phyloP scores from a whole-genome alignment of 805 yeast genomes.

The Lachancea sp. region DNA sequence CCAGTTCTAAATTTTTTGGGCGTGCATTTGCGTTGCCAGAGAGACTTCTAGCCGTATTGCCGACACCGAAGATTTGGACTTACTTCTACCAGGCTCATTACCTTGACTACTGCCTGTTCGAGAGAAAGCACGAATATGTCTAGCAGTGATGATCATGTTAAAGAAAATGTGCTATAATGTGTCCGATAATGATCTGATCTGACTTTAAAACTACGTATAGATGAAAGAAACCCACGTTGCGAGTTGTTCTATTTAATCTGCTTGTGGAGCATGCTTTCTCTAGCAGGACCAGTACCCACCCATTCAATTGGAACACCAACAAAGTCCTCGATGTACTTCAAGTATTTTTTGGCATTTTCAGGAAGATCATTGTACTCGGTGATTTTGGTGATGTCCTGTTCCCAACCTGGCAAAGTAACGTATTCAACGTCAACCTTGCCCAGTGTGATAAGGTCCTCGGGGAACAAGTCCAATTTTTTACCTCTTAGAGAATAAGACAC shows the following conservation, averaged over 20 bases:
- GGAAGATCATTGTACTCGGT: constrained; percentile 75
- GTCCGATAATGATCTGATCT: background rate
- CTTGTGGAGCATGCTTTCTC: constrained; percentile 83
- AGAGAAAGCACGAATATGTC: constrained; percentile 14
- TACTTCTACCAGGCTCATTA: constrained; percentile 35
- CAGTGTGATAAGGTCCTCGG: constrained; percentile 78
- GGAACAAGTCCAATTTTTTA: constrained; percentile 69
- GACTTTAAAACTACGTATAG: background rate
- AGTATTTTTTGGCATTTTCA: constrained; percentile 75
- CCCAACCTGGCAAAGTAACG: constrained; percentile 92
- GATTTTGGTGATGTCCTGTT: constrained; percentile 68
- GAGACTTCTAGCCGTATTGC: constrained; percentile 25
- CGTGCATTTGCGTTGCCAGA: constrained; percentile 50
- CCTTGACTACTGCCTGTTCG: constrained; percentile 46
- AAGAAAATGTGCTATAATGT: background rate
- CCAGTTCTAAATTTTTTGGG: constrained; percentile 47
- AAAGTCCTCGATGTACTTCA: constrained; percentile 79
- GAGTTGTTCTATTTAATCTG: constrained; percentile 13
- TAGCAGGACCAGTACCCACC: constrained; percentile 98
- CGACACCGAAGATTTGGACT: constrained; percentile 12
- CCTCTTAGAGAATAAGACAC: constrained; percentile 79
- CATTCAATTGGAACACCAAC: constrained; percentile 82
- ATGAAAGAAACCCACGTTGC: background rate
- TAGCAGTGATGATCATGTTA: too few species aligned
- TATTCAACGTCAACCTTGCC: constrained; percentile 91